Conservation (phyloP, 2,329 filamentous ascomycete genomes). For the Aureobasidium sp. region DNA sequence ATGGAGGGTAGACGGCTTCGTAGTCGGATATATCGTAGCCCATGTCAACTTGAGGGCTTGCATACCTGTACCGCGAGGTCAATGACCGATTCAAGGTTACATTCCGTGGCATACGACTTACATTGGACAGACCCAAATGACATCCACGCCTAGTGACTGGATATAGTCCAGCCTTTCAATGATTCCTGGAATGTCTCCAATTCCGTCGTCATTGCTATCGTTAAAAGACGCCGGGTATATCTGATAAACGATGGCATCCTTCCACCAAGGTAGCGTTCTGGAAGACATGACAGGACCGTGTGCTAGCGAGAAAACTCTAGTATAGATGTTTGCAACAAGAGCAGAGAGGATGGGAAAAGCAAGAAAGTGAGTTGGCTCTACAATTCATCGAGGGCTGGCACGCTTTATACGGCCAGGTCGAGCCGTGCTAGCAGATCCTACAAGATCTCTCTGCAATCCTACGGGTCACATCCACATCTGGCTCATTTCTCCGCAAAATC, state of each 20-base stretch:
- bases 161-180: conserved; percentile 57
- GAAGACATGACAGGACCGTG: no score
- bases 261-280: conserved; percentile 34
- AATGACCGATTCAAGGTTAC: background rate
- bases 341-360: no score
- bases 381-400: no score
- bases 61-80: conserved; percentile 26
- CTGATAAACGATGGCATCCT: conserved; percentile 40
- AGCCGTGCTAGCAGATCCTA: no score
- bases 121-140: conserved; percentile 62
- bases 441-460: no score
- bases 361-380: no score
- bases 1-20: conserved; percentile 56
- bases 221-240: conserved; percentile 43
- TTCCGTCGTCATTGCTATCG: conserved; percentile 51
- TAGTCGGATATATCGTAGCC: conserved; percentile 66
- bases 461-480: no score
- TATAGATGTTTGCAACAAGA: no score
- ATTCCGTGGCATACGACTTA: conserved; percentile 23
- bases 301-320: no score
- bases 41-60: conserved; percentile 61
- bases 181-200: conserved; percentile 58
- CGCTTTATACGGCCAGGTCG: no score
- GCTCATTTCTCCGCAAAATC: no score
- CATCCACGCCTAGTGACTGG: conserved; percentile 53